Evolutionary conservation across 2,329 filamentous ascomycete species (phyloP).

Genomic region (Emergomyces orientalis): DNA sequence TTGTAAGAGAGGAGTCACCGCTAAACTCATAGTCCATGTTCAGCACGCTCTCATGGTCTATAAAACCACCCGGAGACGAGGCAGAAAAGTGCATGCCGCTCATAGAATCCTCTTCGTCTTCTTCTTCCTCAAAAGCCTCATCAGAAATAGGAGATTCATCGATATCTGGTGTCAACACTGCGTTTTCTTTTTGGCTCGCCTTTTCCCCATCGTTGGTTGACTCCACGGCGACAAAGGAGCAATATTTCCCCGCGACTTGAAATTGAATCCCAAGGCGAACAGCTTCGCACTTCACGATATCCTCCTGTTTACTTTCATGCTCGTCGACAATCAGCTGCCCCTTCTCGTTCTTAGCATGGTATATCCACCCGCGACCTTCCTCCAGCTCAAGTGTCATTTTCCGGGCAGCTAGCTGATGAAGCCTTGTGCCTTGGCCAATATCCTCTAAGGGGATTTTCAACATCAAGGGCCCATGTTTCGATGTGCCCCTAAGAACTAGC

Average conservation of each 20-base stretch:
- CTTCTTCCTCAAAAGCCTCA: not conserved
- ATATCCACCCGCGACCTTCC: constrained; percentile 58
- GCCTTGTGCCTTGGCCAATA: constrained; percentile 42
- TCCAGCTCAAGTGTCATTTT: constrained; percentile 62
- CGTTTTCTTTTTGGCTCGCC: constrained; percentile 9
- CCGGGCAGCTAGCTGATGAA: constrained; percentile 62
- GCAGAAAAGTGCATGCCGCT: too few relatives aligned
- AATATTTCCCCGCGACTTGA: constrained; percentile 61
- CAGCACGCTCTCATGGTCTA: too few relatives aligned
- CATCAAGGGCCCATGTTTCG: constrained; percentile 48
- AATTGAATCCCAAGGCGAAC: constrained; percentile 56
- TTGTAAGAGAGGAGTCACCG: not conserved
- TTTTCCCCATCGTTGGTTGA: constrained; percentile 32
- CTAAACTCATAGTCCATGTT: too few relatives aligned
- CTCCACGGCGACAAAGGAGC: constrained; percentile 56
- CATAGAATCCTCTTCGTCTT: not conserved
- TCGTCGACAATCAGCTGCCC: constrained; percentile 41
- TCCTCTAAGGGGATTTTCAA: constrained; percentile 55
- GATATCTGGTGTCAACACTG: not conserved
- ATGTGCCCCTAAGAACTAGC: constrained; percentile 51
- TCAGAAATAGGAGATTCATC: not conserved
- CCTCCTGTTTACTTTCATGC: constrained; percentile 44
- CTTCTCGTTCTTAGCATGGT: constrained; percentile 40
- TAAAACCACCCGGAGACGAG: too few relatives aligned
- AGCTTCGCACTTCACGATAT: constrained; percentile 56